Evolutionary conservation across 179 eudicot species (phyloP).

Genomic region (Beta macrorhiza): DNA sequence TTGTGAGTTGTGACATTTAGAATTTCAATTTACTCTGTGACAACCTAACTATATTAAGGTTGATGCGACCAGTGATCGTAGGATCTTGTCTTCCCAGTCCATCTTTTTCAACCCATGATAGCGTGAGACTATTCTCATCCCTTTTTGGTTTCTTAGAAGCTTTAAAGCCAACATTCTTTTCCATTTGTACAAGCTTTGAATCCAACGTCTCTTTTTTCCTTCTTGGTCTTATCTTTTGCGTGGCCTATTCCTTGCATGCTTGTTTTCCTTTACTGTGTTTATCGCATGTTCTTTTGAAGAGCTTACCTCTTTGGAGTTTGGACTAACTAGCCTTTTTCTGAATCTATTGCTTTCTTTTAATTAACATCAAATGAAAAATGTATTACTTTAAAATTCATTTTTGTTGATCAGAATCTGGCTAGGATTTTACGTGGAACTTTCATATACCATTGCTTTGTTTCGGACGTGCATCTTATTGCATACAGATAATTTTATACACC

Average conservation of each 20-base stretch:
- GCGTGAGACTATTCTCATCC: too few species aligned
- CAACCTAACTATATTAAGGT: not conserved
- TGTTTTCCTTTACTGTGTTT: not conserved
- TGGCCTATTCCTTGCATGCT: not conserved
- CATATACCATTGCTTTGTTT: constrained; percentile 1
- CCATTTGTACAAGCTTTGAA: not conserved
- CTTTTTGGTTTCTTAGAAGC: not conserved
- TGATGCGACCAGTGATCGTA: not conserved
- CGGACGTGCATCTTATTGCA: not conserved
- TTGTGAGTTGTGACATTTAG: not conserved
- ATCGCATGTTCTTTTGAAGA: not conserved
- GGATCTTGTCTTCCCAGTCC: not conserved
- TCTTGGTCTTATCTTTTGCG: not conserved
- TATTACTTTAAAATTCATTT: not conserved
- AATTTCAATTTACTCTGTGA: not conserved
- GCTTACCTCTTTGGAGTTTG: not conserved
- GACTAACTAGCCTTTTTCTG: not conserved
- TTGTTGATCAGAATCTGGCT: too few species aligned
- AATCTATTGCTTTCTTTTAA: not conserved
- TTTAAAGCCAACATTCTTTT: not conserved
- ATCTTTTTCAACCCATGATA: not conserved
- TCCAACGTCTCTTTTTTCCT: not conserved
- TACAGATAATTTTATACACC: not conserved
- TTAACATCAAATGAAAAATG: not conserved
- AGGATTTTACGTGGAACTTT: not conserved